A percentile compares a stretch with the other conserved stretches of the same genome.
Evolutionary conservation across 75 land plant species (phyloP).

Genomic region (Pinus albicaulis): DNA sequence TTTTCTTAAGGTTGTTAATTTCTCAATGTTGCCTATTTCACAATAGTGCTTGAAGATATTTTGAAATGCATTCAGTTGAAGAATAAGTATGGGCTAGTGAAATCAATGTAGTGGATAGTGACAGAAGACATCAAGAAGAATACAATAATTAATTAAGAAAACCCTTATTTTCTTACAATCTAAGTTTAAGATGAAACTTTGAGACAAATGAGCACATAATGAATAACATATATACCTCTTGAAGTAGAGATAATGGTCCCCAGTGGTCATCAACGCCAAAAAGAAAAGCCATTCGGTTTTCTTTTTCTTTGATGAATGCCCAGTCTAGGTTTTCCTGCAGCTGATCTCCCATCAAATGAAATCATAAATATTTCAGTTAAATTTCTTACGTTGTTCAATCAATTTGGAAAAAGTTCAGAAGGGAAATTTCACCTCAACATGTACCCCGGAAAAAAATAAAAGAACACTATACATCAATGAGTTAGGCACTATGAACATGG

Average conservation of each 20-base stretch:
- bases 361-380: background rate
- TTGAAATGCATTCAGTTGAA: background rate
- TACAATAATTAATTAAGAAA: background rate
- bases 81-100: background rate
- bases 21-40: too few relatives aligned
- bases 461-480: background rate
- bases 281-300: constrained; percentile 56
- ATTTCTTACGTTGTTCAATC: background rate
- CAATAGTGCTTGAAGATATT: too few relatives aligned
- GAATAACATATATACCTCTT: constrained; percentile 49
- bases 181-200: too few relatives aligned
- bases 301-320: constrained; percentile 58
- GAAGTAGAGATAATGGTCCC: constrained; percentile 78
- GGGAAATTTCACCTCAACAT: background rate
- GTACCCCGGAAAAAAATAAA: background rate
- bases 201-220: too few relatives aligned
- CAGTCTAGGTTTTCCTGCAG: constrained; percentile 71
- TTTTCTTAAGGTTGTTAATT: too few relatives aligned
- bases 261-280: constrained; percentile 92
- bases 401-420: background rate
- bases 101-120: background rate
- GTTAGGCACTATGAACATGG: background rate
- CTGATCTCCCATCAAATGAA: constrained; percentile 23
- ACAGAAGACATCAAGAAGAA: background rate
- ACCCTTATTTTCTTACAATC: too few relatives aligned